Base-by-base conservation (phyloP, 2,329 filamentous ascomycete species). In the Ampelomyces quisqualis region DNA sequence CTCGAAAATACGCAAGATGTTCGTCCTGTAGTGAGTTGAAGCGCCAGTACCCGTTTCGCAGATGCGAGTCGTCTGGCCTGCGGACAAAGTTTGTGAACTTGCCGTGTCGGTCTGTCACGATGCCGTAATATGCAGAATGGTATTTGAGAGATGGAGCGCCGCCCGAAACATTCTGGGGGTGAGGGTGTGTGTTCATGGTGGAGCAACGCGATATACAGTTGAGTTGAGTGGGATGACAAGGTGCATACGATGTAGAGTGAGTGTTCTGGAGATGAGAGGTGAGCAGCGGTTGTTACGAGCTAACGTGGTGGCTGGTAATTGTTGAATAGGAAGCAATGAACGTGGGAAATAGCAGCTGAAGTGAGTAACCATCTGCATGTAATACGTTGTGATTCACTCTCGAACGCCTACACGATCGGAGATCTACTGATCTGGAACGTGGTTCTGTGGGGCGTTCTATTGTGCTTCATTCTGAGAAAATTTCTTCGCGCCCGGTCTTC, bases 11-110 rank as follows among this genome's bases (percentile, higher is more conserved):
- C 7, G 57, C 51, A 29, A 46, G 46, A 7, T 26, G 41, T 8
- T 57, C 51, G 17, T 58, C 57, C 0, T 44, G 18, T n/a, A 26
- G 14, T 8, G 35, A 35, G 7, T 20, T 14, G 20, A 58, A 57
- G 11, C n/a, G 38, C 53, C 53, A 60, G 15, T 57, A 51, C 1
- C 53, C 55, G 13, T 30, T 30, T 4, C 22, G 11, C 4, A 36
- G 0, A 13, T 53, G 51, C 1, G 37, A 35, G 6, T 38, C 15
- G 5, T 49, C 33, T 5, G 30, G 13, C 2, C 22, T 24, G 5
- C 38, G 36, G 2, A 39, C 14, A 14, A 53, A 51, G 11, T 51
- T 36, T 2, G 42, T 13, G 23, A 59, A 58, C 0, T 19, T 34
- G 15, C 49, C 53, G 11, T 43, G 38, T 8, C 28, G 13, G 6